Percentiles rank a stretch among this genome's conserved stretches.
Conservation (phyloP, 441 rosid species). For the Macaranga tanarius region DNA sequence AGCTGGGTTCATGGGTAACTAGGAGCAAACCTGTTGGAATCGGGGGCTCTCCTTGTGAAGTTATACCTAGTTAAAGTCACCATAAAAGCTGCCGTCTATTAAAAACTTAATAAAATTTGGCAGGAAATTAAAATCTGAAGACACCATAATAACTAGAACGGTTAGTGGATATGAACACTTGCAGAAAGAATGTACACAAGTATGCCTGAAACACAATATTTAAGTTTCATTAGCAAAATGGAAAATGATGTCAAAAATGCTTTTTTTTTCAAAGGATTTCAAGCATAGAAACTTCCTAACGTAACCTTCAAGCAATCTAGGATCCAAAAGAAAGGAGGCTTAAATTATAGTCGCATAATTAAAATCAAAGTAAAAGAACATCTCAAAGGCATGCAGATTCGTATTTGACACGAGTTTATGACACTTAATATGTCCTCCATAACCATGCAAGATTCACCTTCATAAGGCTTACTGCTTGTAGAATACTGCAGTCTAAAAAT, state of each 20-base stretch:
- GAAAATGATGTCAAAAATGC: no score
- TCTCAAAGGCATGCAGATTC: not conserved
- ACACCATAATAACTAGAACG: not conserved
- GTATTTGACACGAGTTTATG: not conserved
- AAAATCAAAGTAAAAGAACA: not conserved
- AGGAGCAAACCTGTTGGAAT: conserved; percentile 76
- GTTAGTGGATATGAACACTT: not conserved
- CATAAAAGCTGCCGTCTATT: conserved; percentile 21
- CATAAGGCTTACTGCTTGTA: not conserved
- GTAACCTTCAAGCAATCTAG: not conserved
- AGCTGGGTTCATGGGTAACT: conserved; percentile 83
- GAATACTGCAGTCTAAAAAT: not conserved
- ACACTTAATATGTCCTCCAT: not conserved
- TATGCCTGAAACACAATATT: not conserved
- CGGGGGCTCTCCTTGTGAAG: conserved; percentile 49
- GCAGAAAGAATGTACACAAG: conserved; percentile 2
- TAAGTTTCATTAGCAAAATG: not conserved
- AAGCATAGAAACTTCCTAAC: not conserved
- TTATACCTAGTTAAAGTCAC: conserved; percentile 39
- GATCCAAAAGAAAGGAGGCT: not conserved
- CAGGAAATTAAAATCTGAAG: not conserved
- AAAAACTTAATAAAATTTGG: not conserved
- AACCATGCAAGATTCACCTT: not conserved
- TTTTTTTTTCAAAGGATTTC: not conserved
- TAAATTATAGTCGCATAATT: not conserved